Base-by-base conservation (phyloP, 1,284 basidiomycete genomes). In the Singerocomus rubriflavus region DNA sequence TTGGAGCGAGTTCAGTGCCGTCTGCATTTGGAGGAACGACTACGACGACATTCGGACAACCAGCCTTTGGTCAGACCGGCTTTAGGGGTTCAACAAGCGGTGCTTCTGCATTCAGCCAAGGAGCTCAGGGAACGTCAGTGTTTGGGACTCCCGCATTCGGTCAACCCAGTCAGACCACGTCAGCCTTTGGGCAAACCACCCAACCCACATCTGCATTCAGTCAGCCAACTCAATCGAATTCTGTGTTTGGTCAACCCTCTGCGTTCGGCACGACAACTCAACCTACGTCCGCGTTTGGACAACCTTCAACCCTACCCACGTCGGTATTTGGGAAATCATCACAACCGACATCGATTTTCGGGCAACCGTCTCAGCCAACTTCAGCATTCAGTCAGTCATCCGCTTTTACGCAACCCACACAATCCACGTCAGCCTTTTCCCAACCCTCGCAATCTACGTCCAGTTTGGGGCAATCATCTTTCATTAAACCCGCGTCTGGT, bases 201-300 rank as follows among this genome's bases (percentile, higher is more conserved):
- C 70, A 71, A 50, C 40, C 63, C n/a, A 53, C 58, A 1, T 67
- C 75, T 6, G 69, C 70, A 7, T 81, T 82, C 56, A 71, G 72
- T 4, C 57, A 51, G 38, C 30, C 56, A 6, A 31, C 68, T 3
- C 65, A 59, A 34, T 32, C 65, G 1, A 58, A 64, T 26, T 72
- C 74, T n/a, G 71, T 64, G 3, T 76, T 80, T 56, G 74, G 71
- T 0, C 74, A 76, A 50, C 67, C 72, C 1, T 61, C 71, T 5
- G 69, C 67, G n/a, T 73, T 75, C 40, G 68, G 70, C 0, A 61
- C 67, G 48, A 40, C 64, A 44, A 65, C 66, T 2, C 69, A 72
- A 50, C 38, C 63, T 12, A 53, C 60, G 0, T 71, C 78, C 33
- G 71, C 66, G 0, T 74, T 76, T 51, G 70, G 65, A 17, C 66